Conservation (phyloP, 495 filamentous ascomycete species). For the Annulohypoxylon moriforme region DNA sequence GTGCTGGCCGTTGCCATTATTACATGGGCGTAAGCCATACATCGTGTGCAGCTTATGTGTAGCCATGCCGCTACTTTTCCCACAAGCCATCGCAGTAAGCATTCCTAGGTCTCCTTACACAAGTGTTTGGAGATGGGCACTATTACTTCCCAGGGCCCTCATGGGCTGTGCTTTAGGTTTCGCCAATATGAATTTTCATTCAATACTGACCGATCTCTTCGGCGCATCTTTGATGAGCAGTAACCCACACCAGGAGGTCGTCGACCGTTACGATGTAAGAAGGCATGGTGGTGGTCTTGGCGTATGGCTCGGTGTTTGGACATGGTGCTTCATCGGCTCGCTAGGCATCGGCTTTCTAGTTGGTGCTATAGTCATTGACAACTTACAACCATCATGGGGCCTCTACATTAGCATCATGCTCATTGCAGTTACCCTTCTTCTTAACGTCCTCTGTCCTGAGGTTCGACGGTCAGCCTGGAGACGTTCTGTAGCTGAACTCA, state of each 20-base stretch:
- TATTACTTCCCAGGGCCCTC: constrained; percentile 69
- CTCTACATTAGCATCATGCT: constrained; percentile 77
- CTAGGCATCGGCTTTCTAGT: constrained; percentile 75
- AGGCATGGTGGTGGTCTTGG: constrained; percentile 80
- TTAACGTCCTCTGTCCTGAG: constrained; percentile 75
- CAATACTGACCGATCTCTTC: constrained; percentile 77
- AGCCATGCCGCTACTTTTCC: constrained; percentile 78
- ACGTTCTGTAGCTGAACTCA: constrained; percentile 71
- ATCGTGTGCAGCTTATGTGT: constrained; percentile 70
- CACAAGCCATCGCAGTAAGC: constrained; percentile 73
- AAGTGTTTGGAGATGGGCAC: constrained; percentile 65
- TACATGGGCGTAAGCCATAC: constrained; percentile 82
- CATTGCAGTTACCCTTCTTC: constrained; percentile 67
- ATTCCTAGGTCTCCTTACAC: constrained; percentile 65
- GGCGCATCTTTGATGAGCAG: constrained; percentile 76
- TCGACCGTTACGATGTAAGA: constrained; percentile 69
- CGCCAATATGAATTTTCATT: constrained; percentile 78
- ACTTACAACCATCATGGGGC: constrained; percentile 72
- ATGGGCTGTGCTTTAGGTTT: constrained; percentile 78
- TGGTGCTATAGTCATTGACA: constrained; percentile 72
- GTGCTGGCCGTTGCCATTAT: constrained; percentile 79
- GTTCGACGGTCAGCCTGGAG: constrained; percentile 72
- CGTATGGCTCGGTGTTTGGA: constrained; percentile 81
- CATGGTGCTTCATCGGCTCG: constrained; percentile 76
- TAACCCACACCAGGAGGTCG: constrained; percentile 76